A percentile compares a stretch with the other conserved stretches of the same genome.
Conservation (phyloP, 139 green algal species). For the Volvox reticuliferus region DNA sequence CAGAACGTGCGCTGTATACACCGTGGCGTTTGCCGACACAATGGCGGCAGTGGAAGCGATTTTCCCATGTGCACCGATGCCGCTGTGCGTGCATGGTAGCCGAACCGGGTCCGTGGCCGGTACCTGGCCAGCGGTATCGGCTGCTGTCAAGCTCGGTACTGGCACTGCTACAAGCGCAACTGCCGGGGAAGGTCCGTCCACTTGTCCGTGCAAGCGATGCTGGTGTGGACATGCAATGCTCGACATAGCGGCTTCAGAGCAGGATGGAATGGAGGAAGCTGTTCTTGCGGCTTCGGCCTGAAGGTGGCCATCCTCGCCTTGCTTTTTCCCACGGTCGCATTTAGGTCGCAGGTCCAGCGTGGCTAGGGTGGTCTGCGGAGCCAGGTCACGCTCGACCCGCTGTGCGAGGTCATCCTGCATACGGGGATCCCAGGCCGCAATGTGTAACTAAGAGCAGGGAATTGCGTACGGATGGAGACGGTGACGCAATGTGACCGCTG, state of each 20-base stretch:
- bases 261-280: too few species aligned
- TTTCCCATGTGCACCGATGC: too few species aligned
- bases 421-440: background rate
- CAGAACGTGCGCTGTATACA: background rate
- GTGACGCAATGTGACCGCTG: too few species aligned
- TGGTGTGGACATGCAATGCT: background rate
- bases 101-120: too few species aligned
- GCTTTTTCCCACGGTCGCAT: background rate
- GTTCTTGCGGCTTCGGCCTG: too few species aligned
- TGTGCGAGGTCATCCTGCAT: background rate
- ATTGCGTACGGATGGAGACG: too few species aligned
- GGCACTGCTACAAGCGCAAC: too few species aligned
- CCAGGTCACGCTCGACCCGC: slow-evolving; percentile 1
- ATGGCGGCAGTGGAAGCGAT: background rate
- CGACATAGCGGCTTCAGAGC: too few species aligned
- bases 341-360: slow-evolving; percentile 5
- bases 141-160: too few species aligned
- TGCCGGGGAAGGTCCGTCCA: too few species aligned
- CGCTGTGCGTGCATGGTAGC: too few species aligned
- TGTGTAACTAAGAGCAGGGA: background rate
- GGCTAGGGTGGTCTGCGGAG: background rate
- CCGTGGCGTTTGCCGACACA: background rate
- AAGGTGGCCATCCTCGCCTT: background rate
- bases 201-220: background rate
- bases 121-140: too few species aligned